Evolutionary conservation across 2,329 filamentous ascomycete species (phyloP).

Genomic region (Zymoseptoria pseudotritici): DNA sequence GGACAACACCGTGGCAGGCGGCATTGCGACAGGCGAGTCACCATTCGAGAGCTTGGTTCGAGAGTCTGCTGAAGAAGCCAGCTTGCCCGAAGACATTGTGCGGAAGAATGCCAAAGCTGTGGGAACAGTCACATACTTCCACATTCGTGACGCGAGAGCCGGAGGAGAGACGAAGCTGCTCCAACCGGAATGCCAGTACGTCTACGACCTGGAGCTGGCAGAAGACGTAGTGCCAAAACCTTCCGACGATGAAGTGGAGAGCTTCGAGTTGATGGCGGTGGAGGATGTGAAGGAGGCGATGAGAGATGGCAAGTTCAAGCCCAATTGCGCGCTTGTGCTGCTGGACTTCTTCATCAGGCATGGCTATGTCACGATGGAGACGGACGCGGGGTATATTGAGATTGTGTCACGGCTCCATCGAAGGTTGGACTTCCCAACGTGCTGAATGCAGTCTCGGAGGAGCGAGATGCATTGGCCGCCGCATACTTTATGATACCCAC

Average conservation of each 20-base stretch:
- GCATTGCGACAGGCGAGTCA: conserved; percentile 71
- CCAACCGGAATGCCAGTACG: conserved; percentile 85
- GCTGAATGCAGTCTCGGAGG: background rate
- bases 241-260: conserved; percentile 81
- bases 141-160: conserved; percentile 66
- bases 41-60: conserved; percentile 76
- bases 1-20: conserved; percentile 88
- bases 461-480: background rate
- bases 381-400: conserved; percentile 70
- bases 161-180: conserved; percentile 75
- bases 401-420: conserved; percentile 71
- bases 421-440: conserved; percentile 63
- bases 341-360: conserved; percentile 87
- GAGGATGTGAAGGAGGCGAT: conserved; percentile 68
- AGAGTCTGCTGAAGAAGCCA: conserved; percentile 85
- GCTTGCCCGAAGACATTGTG: conserved; percentile 63
- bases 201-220: conserved; percentile 80
- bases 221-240: conserved; percentile 62
- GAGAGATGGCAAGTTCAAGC: conserved; percentile 72
- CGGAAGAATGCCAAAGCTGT: conserved; percentile 50
- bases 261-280: conserved; percentile 70
- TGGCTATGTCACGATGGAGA: conserved; percentile 68
- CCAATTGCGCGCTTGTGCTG: conserved; percentile 78
- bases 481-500: conserved; percentile 20
- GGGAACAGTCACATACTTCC: conserved; percentile 77